Evolutionary conservation across 1,284 basidiomycete genomes (phyloP).

Genomic region (Ganoderma resinaceum): DNA sequence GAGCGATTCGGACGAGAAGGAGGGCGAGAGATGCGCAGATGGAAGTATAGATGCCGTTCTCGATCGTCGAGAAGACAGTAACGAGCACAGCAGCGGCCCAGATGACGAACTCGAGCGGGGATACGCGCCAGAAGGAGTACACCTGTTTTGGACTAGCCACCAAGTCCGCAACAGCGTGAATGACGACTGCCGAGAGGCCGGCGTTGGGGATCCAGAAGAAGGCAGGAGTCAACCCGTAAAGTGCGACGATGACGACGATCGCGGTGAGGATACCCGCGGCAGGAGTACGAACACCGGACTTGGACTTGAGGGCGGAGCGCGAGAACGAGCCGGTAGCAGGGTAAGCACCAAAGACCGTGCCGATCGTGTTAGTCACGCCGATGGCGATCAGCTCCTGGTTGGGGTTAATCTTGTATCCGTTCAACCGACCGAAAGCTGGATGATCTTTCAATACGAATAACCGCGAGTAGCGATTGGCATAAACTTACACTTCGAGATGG

Average conservation of each 20-base stretch:
- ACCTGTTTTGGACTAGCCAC: constrained; percentile 88
- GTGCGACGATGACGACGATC: constrained; percentile 89
- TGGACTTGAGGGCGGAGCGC: constrained; percentile 94
- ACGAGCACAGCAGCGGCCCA: constrained; percentile 90
- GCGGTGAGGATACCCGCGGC: constrained; percentile 89
- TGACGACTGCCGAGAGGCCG: constrained; percentile 91
- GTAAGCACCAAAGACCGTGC: constrained; percentile 90
- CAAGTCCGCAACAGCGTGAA: constrained; percentile 94
- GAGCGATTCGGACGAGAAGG: constrained; percentile 91
- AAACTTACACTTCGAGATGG: constrained; percentile 86
- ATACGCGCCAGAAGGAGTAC: constrained; percentile 94
- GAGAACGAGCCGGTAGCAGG: constrained; percentile 99
- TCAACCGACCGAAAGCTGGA: constrained; percentile 92
- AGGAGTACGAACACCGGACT: constrained; percentile 96
- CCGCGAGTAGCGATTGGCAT: not conserved
- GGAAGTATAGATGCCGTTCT: constrained; percentile 95
- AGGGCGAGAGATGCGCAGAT: constrained; percentile 83
- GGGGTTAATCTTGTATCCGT: constrained; percentile 97
- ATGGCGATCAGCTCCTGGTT: constrained; percentile 98
- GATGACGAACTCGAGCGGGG: constrained; percentile 93
- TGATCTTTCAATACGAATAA: constrained; percentile 10
- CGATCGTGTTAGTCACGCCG: constrained; percentile 92
- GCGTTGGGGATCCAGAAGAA: constrained; percentile 90
- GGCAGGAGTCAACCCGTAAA: constrained; percentile 92
- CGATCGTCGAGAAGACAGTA: constrained; percentile 89